A percentile compares a stretch with the other conserved stretches of the same genome.
These are phyloP conservation scores for Tephrocybe sp. DNA, from an alignment of 768 basidiomycete species.

Conservation along the genomic window DNA sequence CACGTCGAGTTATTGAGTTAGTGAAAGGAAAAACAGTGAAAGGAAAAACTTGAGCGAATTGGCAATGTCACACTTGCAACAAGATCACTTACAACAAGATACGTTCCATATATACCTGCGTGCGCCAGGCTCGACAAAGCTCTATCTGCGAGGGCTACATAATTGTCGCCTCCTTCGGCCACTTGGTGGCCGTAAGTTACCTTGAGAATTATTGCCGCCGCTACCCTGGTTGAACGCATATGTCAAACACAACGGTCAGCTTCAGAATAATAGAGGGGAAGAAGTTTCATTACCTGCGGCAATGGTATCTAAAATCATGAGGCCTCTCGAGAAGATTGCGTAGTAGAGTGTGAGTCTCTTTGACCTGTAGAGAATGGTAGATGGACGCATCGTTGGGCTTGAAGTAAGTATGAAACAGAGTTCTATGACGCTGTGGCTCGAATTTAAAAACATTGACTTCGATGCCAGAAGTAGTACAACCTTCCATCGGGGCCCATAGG, in stretches of 20 bases:
- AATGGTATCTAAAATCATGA: slow-evolving; percentile 32
- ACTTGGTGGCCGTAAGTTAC: slow-evolving; percentile 39
- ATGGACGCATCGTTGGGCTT: slow-evolving; percentile 20
- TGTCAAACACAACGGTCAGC: background rate
- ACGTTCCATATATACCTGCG: slow-evolving; percentile 42
- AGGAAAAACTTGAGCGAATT: no score
- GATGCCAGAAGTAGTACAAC: background rate
- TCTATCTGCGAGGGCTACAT: slow-evolving; percentile 37
- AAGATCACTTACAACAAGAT: slow-evolving; percentile 37
- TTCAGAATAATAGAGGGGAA: no score
- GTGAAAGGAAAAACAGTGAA: background rate
- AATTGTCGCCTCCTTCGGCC: slow-evolving; percentile 35
- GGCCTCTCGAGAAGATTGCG: slow-evolving; percentile 36
- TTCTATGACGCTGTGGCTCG: slow-evolving; percentile 35
- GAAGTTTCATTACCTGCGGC: slow-evolving; percentile 27
- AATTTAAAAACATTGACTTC: slow-evolving; percentile 14
- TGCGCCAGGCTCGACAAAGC: slow-evolving; percentile 33
- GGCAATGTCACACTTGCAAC: slow-evolving; percentile 29
- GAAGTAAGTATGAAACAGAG: slow-evolving; percentile 38
- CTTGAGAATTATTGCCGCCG: slow-evolving; percentile 38
- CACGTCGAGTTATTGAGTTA: no score
- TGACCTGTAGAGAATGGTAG: slow-evolving; percentile 29
- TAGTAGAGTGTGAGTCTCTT: slow-evolving; percentile 36
- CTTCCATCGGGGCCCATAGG: slow-evolving; percentile 23
- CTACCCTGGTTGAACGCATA: slow-evolving; percentile 21